phyloP scores from a whole-genome alignment of 2,329 filamentous ascomycete species.

The Cyphellophora europaea region DNA sequence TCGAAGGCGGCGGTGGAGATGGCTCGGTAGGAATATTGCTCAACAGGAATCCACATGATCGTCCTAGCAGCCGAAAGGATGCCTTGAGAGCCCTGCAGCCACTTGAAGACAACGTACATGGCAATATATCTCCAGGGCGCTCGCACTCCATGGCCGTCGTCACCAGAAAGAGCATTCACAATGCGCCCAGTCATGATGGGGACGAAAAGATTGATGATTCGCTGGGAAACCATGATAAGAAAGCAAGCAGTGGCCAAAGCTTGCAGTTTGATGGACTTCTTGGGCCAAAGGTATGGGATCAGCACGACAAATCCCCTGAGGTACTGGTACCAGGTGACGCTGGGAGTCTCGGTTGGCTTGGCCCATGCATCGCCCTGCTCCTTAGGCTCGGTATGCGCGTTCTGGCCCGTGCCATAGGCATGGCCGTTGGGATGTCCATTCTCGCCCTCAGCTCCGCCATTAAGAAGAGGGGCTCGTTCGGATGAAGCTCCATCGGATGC shows the following conservation, averaged over 20 bases:
- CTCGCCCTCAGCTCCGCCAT: constrained; percentile 27
- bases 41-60: constrained; percentile 89
- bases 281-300: constrained; percentile 94
- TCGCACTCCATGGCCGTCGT: constrained; percentile 38
- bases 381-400: constrained; percentile 19
- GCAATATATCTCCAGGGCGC: constrained; percentile 68
- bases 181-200: constrained; percentile 73
- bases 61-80: constrained; percentile 74
- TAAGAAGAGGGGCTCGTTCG: constrained; percentile 33
- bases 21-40: constrained; percentile 92
- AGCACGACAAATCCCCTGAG: constrained; percentile 85
- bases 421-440: constrained; percentile 40
- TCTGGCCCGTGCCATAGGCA: constrained; percentile 32
- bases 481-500: constrained; percentile 29
- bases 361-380: constrained; percentile 55
- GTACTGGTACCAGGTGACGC: constrained; percentile 94
- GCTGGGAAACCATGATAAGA: constrained; percentile 66
- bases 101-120: constrained; percentile 67
- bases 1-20: constrained; percentile 93
- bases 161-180: constrained; percentile 60
- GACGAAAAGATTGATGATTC: constrained; percentile 76
- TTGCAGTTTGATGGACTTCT: constrained; percentile 66
- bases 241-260: constrained; percentile 76
- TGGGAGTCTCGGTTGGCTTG: constrained; percentile 74
- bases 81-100: constrained; percentile 82